phyloP scores from a whole-genome alignment of 2,329 filamentous ascomycete genomes.

The Tricladium varicosporioides region DNA sequence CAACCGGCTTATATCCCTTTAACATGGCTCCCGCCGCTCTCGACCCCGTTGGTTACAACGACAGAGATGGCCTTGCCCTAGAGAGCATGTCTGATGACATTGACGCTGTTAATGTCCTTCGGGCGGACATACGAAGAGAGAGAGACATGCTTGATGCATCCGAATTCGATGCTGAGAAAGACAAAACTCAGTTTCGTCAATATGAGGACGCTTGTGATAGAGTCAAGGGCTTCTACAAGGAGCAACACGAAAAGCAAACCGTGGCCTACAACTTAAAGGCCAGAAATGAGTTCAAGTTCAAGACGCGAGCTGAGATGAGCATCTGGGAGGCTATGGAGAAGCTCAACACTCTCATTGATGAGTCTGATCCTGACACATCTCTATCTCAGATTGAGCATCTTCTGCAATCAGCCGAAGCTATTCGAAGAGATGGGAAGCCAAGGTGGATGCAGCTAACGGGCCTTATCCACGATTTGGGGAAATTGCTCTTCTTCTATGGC shows the following conservation, averaged over 20 bases:
- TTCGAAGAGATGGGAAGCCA: slow-evolving; percentile 79
- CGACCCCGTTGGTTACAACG: slow-evolving; percentile 11
- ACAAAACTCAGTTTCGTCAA: slow-evolving; percentile 78
- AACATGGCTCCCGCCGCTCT: slow-evolving; percentile 29
- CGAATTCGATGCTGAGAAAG: slow-evolving; percentile 70
- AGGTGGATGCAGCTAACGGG: slow-evolving; percentile 80
- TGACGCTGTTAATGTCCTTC: slow-evolving; percentile 55
- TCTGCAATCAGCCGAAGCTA: slow-evolving; percentile 84
- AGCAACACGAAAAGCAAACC: slow-evolving; percentile 69
- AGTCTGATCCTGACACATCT: slow-evolving; percentile 85
- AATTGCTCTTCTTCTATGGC: slow-evolving; percentile 76
- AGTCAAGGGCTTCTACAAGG: slow-evolving; percentile 83
- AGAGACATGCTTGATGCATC: slow-evolving; percentile 52
- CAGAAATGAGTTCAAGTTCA: slow-evolving; percentile 66
- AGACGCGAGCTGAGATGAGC: slow-evolving; percentile 68
- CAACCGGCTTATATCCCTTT: background rate
- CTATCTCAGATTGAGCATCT: slow-evolving; percentile 89
- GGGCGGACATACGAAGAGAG: slow-evolving; percentile 37
- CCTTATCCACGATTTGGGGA: slow-evolving; percentile 77
- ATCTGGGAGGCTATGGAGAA: slow-evolving; percentile 93
- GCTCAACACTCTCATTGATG: slow-evolving; percentile 86
- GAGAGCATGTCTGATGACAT: slow-evolving; percentile 47
- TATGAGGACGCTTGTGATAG: slow-evolving; percentile 81
- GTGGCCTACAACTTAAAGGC: slow-evolving; percentile 82
- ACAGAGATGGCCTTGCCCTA: slow-evolving; percentile 34